Conservation (phyloP, 192 early-diverging fungal species). For the Coemansia sp. region DNA sequence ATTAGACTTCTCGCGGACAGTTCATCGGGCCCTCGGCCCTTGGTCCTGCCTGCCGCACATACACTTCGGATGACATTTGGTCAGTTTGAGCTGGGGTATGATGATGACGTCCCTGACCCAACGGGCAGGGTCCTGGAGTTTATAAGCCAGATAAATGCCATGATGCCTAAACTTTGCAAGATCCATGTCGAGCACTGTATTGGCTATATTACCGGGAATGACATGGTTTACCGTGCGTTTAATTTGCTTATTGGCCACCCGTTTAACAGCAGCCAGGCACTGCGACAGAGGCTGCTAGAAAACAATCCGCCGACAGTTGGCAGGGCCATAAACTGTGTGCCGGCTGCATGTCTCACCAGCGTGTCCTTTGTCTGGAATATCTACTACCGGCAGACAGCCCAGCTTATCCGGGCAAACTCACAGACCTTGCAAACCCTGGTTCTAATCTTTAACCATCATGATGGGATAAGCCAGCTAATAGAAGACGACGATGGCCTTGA, state of each 20-base stretch:
- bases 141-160: neutral
- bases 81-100: neutral
- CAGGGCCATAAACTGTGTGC: neutral
- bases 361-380: conserved; percentile 8
- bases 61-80: neutral
- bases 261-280: neutral
- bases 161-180: neutral
- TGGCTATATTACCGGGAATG: neutral
- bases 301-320: neutral
- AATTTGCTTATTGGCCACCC: neutral
- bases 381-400: neutral
- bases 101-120: neutral
- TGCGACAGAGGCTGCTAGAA: neutral
- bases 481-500: neutral
- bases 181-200: neutral
- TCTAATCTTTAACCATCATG: conserved; percentile 1
- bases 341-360: neutral
- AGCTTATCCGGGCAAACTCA: conserved; percentile 4
- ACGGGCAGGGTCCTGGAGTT: neutral
- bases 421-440: neutral
- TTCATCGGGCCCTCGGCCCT: neutral
- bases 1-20: neutral
- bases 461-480: neutral
- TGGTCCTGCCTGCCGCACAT: neutral
- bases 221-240: neutral